Evolutionary conservation across 1,139 yeast species (phyloP).

Genomic region (Candida glucosophila): DNA sequence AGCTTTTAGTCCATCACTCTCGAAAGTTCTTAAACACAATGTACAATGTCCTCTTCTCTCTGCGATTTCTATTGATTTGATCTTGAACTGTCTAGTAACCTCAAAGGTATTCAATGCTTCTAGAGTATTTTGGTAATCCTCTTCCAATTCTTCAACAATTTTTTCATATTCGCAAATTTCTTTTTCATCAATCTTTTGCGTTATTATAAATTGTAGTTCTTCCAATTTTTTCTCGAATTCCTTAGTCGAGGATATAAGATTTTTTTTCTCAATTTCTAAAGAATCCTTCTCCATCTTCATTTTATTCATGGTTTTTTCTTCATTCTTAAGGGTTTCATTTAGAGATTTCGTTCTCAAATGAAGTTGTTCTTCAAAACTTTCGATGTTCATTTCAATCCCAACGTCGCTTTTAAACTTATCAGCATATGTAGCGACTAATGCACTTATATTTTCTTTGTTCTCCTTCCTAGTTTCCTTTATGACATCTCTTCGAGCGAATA

Average conservation of each 20-base stretch:
- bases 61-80: constrained; percentile 56
- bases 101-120: constrained; percentile 58
- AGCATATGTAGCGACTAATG: background rate
- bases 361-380: too few relatives aligned
- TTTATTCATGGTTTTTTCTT: constrained; percentile 13
- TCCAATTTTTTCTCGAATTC: too few relatives aligned
- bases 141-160: constrained; percentile 48
- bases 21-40: constrained; percentile 57
- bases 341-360: too few relatives aligned
- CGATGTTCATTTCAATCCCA: background rate
- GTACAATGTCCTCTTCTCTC: constrained; percentile 48
- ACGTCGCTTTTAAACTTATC: background rate
- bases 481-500: background rate
- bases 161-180: constrained; percentile 43
- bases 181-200: constrained; percentile 28
- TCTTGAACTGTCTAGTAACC: constrained; percentile 57
- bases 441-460: background rate
- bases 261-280: too few relatives aligned
- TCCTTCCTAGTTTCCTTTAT: background rate
- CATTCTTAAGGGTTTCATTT: background rate
- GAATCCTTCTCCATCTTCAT: constrained; percentile 21
- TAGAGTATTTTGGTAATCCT: constrained; percentile 48
- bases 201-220: too few relatives aligned
- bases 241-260: too few relatives aligned
- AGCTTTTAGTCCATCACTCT: constrained; percentile 23